phyloP scores from a whole-genome alignment of 2,329 filamentous ascomycete species.

The Neurospora sp. region DNA sequence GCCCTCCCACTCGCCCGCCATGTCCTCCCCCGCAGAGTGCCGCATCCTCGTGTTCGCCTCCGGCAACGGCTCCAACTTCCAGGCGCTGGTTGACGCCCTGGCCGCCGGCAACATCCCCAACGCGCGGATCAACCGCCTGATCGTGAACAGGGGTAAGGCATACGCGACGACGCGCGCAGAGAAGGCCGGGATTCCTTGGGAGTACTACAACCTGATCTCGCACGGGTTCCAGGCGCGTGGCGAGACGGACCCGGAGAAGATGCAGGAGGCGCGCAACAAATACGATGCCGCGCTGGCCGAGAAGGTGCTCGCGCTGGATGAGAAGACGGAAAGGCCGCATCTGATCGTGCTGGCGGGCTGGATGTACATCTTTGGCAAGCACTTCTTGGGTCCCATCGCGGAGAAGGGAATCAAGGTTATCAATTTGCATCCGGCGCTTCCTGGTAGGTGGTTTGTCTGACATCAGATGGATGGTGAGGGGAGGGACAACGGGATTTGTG shows the following conservation, averaged over 20 bases:
- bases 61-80: constrained; percentile 67
- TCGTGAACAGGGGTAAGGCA: constrained; percentile 39
- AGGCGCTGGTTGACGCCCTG: constrained; percentile 53
- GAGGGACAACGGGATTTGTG: neutral
- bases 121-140: constrained; percentile 34
- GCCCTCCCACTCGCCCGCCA: neutral
- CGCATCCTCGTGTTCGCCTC: constrained; percentile 61
- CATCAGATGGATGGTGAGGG: neutral
- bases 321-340: constrained; percentile 44
- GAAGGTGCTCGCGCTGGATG: constrained; percentile 42
- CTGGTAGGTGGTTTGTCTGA: constrained; percentile 33
- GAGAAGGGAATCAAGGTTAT: constrained; percentile 57
- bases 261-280: constrained; percentile 48
- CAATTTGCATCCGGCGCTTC: constrained; percentile 71
- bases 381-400: constrained; percentile 60
- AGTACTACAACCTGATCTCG: constrained; percentile 72
- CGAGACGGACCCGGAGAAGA: constrained; percentile 46
- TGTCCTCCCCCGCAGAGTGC: constrained; percentile 18
- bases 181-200: constrained; percentile 55
- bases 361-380: constrained; percentile 70
- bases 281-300: constrained; percentile 70
- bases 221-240: constrained; percentile 52
- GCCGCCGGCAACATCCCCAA: constrained; percentile 28
- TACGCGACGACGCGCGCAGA: constrained; percentile 30
- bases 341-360: constrained; percentile 75